Conservation (phyloP, 257 asterid genomes). For the Primulina tabacum region DNA sequence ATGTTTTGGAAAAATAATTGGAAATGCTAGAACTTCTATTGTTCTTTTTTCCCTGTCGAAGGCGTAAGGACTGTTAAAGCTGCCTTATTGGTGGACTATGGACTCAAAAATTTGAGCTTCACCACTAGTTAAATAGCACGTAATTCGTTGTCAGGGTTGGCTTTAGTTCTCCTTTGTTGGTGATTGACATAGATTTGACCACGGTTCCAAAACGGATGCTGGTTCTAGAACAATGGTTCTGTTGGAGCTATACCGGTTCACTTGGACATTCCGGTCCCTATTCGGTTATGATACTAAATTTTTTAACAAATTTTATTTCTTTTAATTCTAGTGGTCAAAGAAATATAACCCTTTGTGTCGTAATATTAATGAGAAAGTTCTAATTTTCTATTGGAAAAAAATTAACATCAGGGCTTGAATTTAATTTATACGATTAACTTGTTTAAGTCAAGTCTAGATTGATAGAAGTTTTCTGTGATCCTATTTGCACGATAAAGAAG, state of each 20-base stretch:
- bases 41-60: neutral
- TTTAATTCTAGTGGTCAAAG: neutral
- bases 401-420: neutral
- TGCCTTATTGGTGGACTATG: neutral
- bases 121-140: neutral
- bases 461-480: neutral
- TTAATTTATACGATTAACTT: neutral
- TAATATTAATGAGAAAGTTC: no score
- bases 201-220: neutral
- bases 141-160: neutral
- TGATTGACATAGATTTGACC: neutral
- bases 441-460: neutral
- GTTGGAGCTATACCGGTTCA: neutral
- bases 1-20: neutral
- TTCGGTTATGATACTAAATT: neutral
- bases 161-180: neutral
- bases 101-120: neutral
- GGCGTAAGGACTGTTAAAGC: neutral
- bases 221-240: neutral
- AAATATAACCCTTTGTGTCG: neutral
- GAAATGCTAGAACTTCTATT: neutral
- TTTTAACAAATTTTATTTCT: neutral
- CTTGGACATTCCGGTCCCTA: neutral
- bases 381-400: neutral
- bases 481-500: neutral